phyloP scores from a whole-genome alignment of 345 rosid species.

The Cardamine occulta region DNA sequence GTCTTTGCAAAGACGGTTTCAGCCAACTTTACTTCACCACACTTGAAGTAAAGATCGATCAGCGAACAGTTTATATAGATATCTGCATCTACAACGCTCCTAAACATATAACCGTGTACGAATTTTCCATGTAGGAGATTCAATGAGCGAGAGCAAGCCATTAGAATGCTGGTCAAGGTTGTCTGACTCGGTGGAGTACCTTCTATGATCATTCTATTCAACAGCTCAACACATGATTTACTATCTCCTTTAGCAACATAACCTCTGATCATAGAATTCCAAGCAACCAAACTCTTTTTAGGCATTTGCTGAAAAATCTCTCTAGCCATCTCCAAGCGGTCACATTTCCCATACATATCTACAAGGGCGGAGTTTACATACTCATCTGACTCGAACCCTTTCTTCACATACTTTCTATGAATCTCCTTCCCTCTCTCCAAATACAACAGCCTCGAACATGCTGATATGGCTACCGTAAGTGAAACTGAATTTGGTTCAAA shows the following conservation, averaged over 20 bases:
- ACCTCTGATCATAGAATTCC: conserved; percentile 68
- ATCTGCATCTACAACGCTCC: conserved; percentile 50
- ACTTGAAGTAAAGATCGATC: conserved; percentile 67
- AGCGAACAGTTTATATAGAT: conserved; percentile 48
- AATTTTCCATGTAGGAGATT: conserved; percentile 60
- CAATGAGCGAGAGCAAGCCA: conserved; percentile 65
- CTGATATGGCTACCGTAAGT: conserved; percentile 53
- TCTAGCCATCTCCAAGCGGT: conserved; percentile 59
- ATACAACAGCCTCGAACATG: conserved; percentile 65
- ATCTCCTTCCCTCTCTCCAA: conserved; percentile 70
- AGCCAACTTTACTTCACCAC: conserved; percentile 57
- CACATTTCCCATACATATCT: conserved; percentile 74
- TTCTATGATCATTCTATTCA: conserved; percentile 59
- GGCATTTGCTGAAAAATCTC: conserved; percentile 56
- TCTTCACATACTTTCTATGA: conserved; percentile 48
- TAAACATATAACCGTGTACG: conserved; percentile 58
- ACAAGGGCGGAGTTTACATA: conserved; percentile 72
- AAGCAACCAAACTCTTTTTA: conserved; percentile 57
- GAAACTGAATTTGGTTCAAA: conserved; percentile 69
- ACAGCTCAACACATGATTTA: conserved; percentile 54
- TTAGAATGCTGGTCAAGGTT: conserved; percentile 59
- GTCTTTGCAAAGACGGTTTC: conserved; percentile 52
- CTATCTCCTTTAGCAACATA: conserved; percentile 56
- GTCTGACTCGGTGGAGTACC: conserved; percentile 56
- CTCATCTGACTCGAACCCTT: conserved; percentile 50